Evolutionary conservation across 1,284 basidiomycete species (phyloP).

Genomic region (Microbotryum violaceum): DNA sequence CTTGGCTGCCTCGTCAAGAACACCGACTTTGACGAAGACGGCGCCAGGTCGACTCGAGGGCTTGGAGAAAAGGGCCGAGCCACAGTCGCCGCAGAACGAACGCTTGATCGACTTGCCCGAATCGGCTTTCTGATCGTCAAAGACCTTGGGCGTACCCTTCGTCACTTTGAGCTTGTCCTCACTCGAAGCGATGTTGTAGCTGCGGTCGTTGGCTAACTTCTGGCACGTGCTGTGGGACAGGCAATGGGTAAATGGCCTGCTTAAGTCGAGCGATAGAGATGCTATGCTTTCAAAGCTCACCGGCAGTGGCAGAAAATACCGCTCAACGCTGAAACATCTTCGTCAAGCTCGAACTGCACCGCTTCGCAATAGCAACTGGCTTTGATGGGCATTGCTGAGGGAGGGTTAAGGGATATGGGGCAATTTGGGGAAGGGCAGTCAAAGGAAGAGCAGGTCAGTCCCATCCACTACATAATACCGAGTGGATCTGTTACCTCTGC

Average conservation of each 20-base stretch:
- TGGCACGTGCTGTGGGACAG: slow-evolving; percentile 1
- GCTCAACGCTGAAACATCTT: slow-evolving; percentile 1
- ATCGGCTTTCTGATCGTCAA: slow-evolving; percentile 12
- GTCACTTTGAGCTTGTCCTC: slow-evolving; percentile 13
- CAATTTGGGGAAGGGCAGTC: too few relatives aligned
- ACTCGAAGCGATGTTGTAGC: slow-evolving; percentile 10
- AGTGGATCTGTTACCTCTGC: too few relatives aligned
- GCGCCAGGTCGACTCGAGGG: slow-evolving; percentile 7
- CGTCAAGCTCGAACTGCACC: slow-evolving; percentile 6
- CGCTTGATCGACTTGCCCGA: slow-evolving; percentile 18
- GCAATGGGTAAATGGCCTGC: not conserved
- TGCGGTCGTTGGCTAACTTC: slow-evolving; percentile 4
- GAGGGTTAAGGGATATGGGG: too few relatives aligned
- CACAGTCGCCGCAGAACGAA: slow-evolving; percentile 20
- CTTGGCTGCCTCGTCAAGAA: slow-evolving; percentile 9
- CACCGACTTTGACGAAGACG: slow-evolving; percentile 19
- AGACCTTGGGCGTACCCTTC: slow-evolving; percentile 14
- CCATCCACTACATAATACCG: too few relatives aligned
- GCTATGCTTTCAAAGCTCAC: slow-evolving; percentile 7
- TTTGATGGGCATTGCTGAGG: too few relatives aligned
- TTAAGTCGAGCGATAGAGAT: not conserved
- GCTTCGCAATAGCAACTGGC: slow-evolving; percentile 1
- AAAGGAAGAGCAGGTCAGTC: too few relatives aligned
- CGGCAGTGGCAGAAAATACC: slow-evolving; percentile 21
- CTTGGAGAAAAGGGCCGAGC: slow-evolving; percentile 10